phyloP scores from a whole-genome alignment of 768 basidiomycete genomes.

The Phanerochaete carnosa region DNA sequence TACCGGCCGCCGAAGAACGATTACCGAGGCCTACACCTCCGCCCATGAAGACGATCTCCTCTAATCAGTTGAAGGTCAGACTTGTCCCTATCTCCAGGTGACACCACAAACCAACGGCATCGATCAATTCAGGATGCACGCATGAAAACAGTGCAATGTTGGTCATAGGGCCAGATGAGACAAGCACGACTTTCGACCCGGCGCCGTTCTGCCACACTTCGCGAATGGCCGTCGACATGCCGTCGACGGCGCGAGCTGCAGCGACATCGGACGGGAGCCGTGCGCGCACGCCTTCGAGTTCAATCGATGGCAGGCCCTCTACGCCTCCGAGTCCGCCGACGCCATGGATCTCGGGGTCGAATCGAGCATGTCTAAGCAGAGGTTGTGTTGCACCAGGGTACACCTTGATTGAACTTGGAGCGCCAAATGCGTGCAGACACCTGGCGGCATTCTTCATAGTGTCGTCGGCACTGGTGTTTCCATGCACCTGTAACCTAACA shows the following conservation, averaged over 20 bases:
- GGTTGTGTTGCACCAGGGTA: conserved; percentile 72
- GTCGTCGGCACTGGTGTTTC: conserved; percentile 63
- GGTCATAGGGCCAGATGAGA: conserved; percentile 84
- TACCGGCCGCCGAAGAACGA: conserved; percentile 70
- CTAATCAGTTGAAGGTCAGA: conserved; percentile 17
- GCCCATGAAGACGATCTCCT: conserved; percentile 85
- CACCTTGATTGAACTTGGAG: conserved; percentile 52
- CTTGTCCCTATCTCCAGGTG: neutral
- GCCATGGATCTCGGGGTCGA: conserved; percentile 81
- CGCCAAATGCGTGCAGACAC: conserved; percentile 74
- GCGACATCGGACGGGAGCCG: conserved; percentile 45
- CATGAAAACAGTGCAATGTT: conserved; percentile 52
- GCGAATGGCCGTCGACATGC: conserved; percentile 56
- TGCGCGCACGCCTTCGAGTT: conserved; percentile 45
- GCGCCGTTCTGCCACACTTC: conserved; percentile 53
- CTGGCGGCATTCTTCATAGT: conserved; percentile 74
- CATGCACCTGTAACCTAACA: conserved; percentile 60
- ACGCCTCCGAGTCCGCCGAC: conserved; percentile 82
- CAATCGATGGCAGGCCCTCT: conserved; percentile 60
- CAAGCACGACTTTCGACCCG: conserved; percentile 61
- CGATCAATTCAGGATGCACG: conserved; percentile 45
- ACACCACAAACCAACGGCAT: conserved; percentile 36
- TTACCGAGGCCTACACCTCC: conserved; percentile 88
- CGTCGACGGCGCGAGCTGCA: conserved; percentile 57
- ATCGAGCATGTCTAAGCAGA: conserved; percentile 54